Conservation (phyloP, 768 basidiomycete species). For the Lentinula detonsa region DNA sequence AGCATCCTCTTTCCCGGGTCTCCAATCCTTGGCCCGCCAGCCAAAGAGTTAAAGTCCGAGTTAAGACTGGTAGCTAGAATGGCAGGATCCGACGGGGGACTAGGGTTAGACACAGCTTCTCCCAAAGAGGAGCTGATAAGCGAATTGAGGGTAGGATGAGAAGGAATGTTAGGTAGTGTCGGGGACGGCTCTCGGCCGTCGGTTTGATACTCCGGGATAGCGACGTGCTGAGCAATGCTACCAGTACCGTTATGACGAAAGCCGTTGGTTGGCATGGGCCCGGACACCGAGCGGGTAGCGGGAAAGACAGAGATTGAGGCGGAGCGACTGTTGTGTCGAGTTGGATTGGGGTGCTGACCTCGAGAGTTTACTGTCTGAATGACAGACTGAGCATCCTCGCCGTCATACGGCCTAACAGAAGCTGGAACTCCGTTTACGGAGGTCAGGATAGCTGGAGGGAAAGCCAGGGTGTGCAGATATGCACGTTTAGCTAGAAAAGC, state of each 20-base stretch:
- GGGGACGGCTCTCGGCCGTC: conserved; percentile 71
- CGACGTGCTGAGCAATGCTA: conserved; percentile 33
- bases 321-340: conserved; percentile 67
- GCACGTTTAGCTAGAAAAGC: conserved; percentile 82
- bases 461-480: conserved; percentile 85
- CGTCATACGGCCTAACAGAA: conserved; percentile 87
- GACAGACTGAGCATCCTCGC: conserved; percentile 82
- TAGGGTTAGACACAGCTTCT: conserved; percentile 40
- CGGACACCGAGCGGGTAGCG: conserved; percentile 18
- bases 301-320: conserved; percentile 62
- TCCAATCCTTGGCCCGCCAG: conserved; percentile 73
- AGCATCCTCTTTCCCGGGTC: conserved; percentile 89
- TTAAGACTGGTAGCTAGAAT: conserved; percentile 56
- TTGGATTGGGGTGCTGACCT: conserved; percentile 55
- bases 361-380: conserved; percentile 81
- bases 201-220: conserved; percentile 45
- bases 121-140: conserved; percentile 73
- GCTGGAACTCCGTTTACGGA: conserved; percentile 48
- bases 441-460: conserved; percentile 67
- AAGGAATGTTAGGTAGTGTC: conserved; percentile 73
- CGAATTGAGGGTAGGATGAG: conserved; percentile 80
- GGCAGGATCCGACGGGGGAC: conserved; percentile 57
- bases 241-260: conserved; percentile 27
- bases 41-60: conserved; percentile 27
- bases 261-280: conserved; percentile 29